phyloP scores from a whole-genome alignment of 2,329 filamentous ascomycete genomes.

The Fusarium nisikadoi region DNA sequence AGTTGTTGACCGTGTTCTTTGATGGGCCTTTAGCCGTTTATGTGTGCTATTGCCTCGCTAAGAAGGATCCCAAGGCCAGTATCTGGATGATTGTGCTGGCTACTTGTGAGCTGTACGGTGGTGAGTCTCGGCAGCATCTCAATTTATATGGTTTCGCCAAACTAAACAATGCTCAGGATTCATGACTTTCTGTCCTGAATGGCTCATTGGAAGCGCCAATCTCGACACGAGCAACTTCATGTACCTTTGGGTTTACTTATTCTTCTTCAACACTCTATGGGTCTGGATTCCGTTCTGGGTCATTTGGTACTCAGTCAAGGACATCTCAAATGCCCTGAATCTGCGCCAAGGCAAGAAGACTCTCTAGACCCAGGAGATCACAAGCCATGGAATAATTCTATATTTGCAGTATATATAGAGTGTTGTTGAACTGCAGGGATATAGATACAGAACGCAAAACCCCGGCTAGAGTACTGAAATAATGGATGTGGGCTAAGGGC shows the following conservation, averaged over 20 bases:
- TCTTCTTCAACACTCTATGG: slow-evolving; percentile 77
- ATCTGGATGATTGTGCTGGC: slow-evolving; percentile 73
- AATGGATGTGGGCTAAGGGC: neutral
- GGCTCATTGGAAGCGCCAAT: slow-evolving; percentile 70
- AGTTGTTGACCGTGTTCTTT: slow-evolving; percentile 72
- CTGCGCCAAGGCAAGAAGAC: slow-evolving; percentile 47
- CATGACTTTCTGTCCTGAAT: slow-evolving; percentile 78
- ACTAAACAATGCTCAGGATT: slow-evolving; percentile 59
- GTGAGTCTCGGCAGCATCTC: slow-evolving; percentile 49
- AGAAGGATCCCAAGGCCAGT: slow-evolving; percentile 63
- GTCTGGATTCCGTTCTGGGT: slow-evolving; percentile 71
- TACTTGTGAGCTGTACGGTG: slow-evolving; percentile 74
- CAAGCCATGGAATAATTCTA: neutral
- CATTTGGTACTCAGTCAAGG: slow-evolving; percentile 63
- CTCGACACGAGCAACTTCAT: slow-evolving; percentile 74
- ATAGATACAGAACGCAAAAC: neutral
- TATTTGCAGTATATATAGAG: neutral
- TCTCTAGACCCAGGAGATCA: slow-evolving; percentile 19
- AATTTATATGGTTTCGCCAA: neutral
- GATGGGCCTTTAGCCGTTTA: slow-evolving; percentile 69
- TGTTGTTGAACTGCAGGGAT: neutral
- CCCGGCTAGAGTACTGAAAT: neutral
- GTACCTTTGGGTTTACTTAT: slow-evolving; percentile 74
- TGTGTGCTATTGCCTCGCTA: slow-evolving; percentile 69
- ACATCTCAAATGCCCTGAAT: slow-evolving; percentile 66